phyloP scores from a whole-genome alignment of 2,329 filamentous ascomycete species.

The Zymoseptoria tritici region DNA sequence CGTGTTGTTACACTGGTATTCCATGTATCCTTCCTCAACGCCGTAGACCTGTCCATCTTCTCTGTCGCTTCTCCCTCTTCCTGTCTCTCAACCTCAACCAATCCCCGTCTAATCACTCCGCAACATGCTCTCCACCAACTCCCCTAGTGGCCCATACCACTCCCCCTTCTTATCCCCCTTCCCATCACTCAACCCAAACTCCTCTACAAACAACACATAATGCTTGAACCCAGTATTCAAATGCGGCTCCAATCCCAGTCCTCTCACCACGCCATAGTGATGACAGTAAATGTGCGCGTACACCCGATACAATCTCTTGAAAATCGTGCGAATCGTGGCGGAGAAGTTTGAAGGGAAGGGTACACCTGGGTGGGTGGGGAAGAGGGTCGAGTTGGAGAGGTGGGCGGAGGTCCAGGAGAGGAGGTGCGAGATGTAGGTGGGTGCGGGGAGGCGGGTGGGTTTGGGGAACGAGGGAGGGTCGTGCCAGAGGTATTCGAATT shows the following conservation, averaged over 20 bases:
- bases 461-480: constrained; percentile 89
- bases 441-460: constrained; percentile 95
- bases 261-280: constrained; percentile 92
- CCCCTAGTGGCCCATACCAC: constrained; percentile 92
- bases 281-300: constrained; percentile 98
- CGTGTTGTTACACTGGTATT: too few species aligned
- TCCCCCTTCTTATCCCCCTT: constrained; percentile 56
- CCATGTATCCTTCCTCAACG: too few species aligned
- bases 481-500: constrained; percentile 99
- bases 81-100: neutral
- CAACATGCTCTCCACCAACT: constrained; percentile 96
- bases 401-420: constrained; percentile 95
- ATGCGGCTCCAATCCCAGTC: constrained; percentile 91
- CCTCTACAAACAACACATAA: constrained; percentile 96
- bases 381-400: constrained; percentile 90
- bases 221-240: constrained; percentile 99
- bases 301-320: constrained; percentile 97
- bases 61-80: neutral
- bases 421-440: constrained; percentile 94
- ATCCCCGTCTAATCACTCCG: constrained; percentile 61
- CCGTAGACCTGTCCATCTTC: neutral
- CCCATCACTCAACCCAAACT: constrained; percentile 83
- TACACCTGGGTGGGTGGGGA: constrained; percentile 67
- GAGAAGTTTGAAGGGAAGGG: constrained; percentile 88
- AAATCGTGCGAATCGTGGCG: constrained; percentile 94